Conservation (phyloP, 2,329 filamentous ascomycete genomes). For the Penicillium sp. region DNA sequence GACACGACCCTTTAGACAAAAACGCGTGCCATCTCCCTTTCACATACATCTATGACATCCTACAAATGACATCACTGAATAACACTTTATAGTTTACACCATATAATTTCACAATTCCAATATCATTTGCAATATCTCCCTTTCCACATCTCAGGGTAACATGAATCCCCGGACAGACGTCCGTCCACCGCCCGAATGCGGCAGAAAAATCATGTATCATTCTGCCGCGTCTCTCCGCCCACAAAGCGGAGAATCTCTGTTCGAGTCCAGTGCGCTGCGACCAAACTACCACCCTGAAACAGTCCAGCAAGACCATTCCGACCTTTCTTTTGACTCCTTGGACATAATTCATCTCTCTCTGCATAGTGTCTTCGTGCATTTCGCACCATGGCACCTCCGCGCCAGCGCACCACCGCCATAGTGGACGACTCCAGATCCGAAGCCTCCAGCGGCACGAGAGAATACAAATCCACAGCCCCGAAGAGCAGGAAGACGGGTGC, state of each 20-base stretch:
- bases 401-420: conserved; percentile 40
- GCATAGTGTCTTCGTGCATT: background rate
- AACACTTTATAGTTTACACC: background rate
- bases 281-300: background rate
- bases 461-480: conserved; percentile 30
- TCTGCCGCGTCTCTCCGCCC: conserved; percentile 36
- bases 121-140: background rate
- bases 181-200: conserved; percentile 14
- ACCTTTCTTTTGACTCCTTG: background rate
- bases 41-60: background rate
- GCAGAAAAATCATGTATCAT: conserved; percentile 13
- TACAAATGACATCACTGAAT: background rate
- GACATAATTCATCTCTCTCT: background rate
- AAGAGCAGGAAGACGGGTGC: conserved; percentile 36
- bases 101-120: background rate
- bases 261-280: conserved; percentile 12
- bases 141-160: background rate
- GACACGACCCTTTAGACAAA: background rate
- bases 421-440: conserved; percentile 50
- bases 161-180: conserved; percentile 3
- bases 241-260: conserved; percentile 17
- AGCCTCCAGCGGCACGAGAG: conserved; percentile 46
- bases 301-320: background rate
- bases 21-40: background rate
- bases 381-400: conserved; percentile 46